phyloP scores from a whole-genome alignment of 352 stramenopile species.

The Phytopythium litorale region DNA sequence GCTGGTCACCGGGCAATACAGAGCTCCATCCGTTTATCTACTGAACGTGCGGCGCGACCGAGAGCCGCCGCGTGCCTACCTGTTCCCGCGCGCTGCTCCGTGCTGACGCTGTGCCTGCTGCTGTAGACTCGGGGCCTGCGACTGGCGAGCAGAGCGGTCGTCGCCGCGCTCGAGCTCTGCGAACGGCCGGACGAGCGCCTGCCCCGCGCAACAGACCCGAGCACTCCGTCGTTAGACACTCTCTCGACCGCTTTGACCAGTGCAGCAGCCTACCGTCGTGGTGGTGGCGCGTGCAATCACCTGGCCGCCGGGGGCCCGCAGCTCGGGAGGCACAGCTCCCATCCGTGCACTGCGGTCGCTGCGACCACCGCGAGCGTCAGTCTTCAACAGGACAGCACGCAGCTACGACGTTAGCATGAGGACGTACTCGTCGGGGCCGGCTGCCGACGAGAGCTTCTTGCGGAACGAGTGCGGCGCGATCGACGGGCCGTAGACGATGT shows the following conservation, averaged over 20 bases:
- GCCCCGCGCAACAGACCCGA: not conserved
- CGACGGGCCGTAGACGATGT: conserved; percentile 59
- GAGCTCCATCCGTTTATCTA: not conserved
- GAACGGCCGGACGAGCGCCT: conserved; percentile 63
- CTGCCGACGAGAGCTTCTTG: conserved; percentile 10
- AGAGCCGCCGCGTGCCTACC: not conserved
- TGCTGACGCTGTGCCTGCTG: not conserved
- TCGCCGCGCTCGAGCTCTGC: conserved; percentile 21
- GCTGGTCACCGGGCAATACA: not conserved
- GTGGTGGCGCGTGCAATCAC: conserved; percentile 44
- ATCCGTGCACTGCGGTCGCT: conserved; percentile 6
- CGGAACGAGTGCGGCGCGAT: conserved; percentile 46
- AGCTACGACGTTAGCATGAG: not conserved
- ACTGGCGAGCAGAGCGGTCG: not conserved
- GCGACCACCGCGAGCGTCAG: not conserved
- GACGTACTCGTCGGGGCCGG: conserved; percentile 18
- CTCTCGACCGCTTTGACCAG: not conserved
- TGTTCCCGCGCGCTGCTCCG: not conserved
- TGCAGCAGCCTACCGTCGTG: conserved; percentile 26
- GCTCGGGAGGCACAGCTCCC: not conserved
- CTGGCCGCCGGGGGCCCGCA: conserved; percentile 25
- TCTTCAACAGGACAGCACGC: not conserved
- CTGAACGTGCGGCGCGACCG: not conserved
- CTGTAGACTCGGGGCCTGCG: not conserved
- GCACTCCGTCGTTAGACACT: not conserved